phyloP scores from a whole-genome alignment of 108 stramenopile species.

The Nitzschia sp. region DNA sequence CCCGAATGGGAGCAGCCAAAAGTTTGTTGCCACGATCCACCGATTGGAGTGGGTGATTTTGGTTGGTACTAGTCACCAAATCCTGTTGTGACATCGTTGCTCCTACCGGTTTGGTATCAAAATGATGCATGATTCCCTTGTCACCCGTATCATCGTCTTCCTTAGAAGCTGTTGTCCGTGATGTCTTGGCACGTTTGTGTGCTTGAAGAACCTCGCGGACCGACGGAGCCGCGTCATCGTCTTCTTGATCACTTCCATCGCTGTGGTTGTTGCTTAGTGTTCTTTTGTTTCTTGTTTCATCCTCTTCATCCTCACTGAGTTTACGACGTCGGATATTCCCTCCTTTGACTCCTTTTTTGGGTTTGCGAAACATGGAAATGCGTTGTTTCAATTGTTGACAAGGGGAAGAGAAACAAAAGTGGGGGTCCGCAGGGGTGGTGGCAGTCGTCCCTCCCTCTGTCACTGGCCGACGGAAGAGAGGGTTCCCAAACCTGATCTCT shows the following conservation, averaged over 20 bases:
- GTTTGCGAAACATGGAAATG: slow-evolving; percentile 61
- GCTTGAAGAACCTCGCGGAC: slow-evolving; percentile 47
- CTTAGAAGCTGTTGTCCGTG: slow-evolving; percentile 1
- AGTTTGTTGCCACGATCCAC: slow-evolving; percentile 51
- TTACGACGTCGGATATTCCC: slow-evolving; percentile 32
- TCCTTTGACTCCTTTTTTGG: slow-evolving; percentile 52
- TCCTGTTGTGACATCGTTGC: slow-evolving; percentile 22
- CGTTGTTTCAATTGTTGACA: too few species aligned
- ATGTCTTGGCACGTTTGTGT: slow-evolving; percentile 42
- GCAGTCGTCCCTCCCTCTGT: too few species aligned
- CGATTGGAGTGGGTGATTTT: slow-evolving; percentile 54
- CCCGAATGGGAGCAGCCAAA: slow-evolving; percentile 86
- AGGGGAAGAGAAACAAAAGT: too few species aligned
- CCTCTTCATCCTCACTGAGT: slow-evolving; percentile 33
- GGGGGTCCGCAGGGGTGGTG: too few species aligned
- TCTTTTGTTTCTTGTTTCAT: not conserved
- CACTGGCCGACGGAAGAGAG: too few species aligned
- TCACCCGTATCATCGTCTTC: slow-evolving; percentile 2
- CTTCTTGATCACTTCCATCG: slow-evolving; percentile 23
- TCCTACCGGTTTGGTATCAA: slow-evolving; percentile 3
- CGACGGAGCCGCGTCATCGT: slow-evolving; percentile 29
- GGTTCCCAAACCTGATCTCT: too few species aligned
- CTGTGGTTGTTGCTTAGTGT: slow-evolving; percentile 9
- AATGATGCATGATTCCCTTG: slow-evolving; percentile 23
- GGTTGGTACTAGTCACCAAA: slow-evolving; percentile 29